Base-by-base conservation (phyloP, 768 basidiomycete genomes). In the Ramaria sp. region DNA sequence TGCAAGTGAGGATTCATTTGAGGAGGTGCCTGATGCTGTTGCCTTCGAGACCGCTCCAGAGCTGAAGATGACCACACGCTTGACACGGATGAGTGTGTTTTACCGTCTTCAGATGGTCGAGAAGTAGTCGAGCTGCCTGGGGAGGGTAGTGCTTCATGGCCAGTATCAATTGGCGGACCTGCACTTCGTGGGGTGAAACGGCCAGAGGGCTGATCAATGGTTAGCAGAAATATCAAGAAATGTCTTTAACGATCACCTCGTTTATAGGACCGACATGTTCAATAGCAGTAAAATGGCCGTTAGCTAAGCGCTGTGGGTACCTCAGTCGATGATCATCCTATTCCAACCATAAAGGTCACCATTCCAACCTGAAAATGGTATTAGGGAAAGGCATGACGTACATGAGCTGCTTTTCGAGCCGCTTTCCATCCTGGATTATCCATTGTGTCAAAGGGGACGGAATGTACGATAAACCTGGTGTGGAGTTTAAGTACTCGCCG, bases 341-440 rank as follows among this genome's bases (percentile, higher is more conserved):
- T 64, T 59, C 75, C 74, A 71, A 73, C 43, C 43, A 58, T 34
- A 22, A 53, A 17, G 22, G 20, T 37, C 34, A 37, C 33, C 34
- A 37, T 37, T 37, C 13, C 51, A n/a, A 59, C 59, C 27, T 55
- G 49, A 57, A 47, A 37, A 19, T 41, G 46, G 53, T 50, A 31
- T n/a, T 24, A 31, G 31, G 38, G 54, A 10, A 63, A 49, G 6
- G 43, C 49, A 37, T 10, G 31, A 58, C 63, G 30, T 31, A 63
- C 62, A 33, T 61, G 43, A 34, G 71, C 56, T 2, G 83, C 89
- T 60, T 78, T 77, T 53, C 81, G 77, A 15, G 75, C 74, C 37
- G 87, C 86, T 62, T 78, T 78, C 88, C 88, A 91, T 57, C 89
- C 90, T 54, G 81, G 71, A 58, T 78, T 81, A 66, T 90, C 89